Conservation (phyloP, 495 filamentous ascomycete species). For the Annulohypoxylon bovei region DNA sequence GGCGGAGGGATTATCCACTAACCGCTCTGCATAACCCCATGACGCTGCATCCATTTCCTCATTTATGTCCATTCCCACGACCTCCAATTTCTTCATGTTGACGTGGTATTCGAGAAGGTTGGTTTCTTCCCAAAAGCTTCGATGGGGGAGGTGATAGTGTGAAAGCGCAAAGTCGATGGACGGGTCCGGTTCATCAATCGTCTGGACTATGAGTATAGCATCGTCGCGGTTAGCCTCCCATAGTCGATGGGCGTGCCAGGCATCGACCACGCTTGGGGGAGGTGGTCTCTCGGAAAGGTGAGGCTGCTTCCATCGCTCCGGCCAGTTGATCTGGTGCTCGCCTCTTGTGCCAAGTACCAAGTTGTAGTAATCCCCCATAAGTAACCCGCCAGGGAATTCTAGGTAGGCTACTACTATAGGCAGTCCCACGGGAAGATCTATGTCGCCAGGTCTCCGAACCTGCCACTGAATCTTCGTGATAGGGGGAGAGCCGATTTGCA, state of each 20-base stretch:
- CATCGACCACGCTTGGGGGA: not conserved
- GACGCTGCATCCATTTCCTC: not conserved
- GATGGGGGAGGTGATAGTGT: not conserved
- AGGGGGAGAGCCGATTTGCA: constrained; percentile 9
- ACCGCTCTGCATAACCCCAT: not conserved
- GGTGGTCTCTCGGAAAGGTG: not conserved
- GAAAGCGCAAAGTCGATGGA: not conserved
- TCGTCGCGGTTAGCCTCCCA: not conserved
- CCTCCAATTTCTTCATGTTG: not conserved
- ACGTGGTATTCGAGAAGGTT: not conserved
- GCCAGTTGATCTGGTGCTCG: not conserved
- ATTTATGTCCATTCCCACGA: not conserved
- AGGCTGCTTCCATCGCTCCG: not conserved
- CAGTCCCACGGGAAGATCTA: not conserved
- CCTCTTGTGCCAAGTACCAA: constrained; percentile 1
- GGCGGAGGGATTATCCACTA: not conserved
- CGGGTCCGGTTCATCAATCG: not conserved
- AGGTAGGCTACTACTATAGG: not conserved
- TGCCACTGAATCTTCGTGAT: constrained; percentile 10
- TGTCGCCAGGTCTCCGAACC: not conserved
- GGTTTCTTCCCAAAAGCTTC: not conserved
- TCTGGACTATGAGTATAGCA: not conserved
- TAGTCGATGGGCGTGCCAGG: not conserved
- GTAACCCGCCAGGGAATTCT: constrained; percentile 10
- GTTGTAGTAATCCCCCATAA: constrained; percentile 3